Evolutionary conservation across 176 grass and related monocot genomes (phyloP).

Genomic region (Oryza glumipatula): DNA sequence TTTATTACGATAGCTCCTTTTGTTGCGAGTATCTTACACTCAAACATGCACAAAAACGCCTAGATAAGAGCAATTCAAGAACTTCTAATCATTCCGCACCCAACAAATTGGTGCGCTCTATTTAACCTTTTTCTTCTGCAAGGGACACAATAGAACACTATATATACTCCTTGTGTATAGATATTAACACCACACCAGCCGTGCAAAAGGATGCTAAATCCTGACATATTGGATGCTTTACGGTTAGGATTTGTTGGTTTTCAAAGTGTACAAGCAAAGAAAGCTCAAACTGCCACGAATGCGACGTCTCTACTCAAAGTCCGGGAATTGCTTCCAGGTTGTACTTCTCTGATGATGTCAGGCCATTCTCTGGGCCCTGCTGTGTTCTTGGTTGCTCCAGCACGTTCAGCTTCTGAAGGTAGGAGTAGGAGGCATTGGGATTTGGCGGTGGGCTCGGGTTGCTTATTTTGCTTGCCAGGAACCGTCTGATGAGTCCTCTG

Average conservation of each 20-base stretch:
- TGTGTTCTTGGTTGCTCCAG: conserved; percentile 51
- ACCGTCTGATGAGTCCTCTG: conserved; percentile 82
- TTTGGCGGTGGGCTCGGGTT: conserved; percentile 63
- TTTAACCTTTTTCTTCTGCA: conserved; percentile 6
- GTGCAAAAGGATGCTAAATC: background rate
- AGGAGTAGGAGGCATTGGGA: conserved; percentile 62
- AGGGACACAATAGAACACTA: background rate
- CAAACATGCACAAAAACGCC: background rate
- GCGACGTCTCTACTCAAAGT: conserved; percentile 61
- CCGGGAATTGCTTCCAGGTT: conserved; percentile 93
- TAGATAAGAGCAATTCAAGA: conserved; percentile 8
- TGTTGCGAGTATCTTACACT: background rate
- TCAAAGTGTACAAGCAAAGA: background rate
- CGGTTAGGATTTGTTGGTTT: conserved; percentile 23
- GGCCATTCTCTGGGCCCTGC: conserved; percentile 34
- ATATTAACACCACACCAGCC: background rate
- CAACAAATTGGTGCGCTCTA: background rate
- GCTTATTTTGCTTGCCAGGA: conserved; percentile 94
- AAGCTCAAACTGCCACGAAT: conserved; percentile 9
- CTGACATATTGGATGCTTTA: background rate
- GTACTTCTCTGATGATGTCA: conserved; percentile 59
- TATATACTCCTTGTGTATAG: background rate
- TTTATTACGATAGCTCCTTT: too few relatives aligned
- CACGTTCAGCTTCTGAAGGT: conserved; percentile 62
- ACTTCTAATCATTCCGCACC: conserved; percentile 11